These are phyloP conservation scores for Podila verticillata DNA, from an alignment of 192 early-diverging fungal species.

Conservation along the genomic window DNA sequence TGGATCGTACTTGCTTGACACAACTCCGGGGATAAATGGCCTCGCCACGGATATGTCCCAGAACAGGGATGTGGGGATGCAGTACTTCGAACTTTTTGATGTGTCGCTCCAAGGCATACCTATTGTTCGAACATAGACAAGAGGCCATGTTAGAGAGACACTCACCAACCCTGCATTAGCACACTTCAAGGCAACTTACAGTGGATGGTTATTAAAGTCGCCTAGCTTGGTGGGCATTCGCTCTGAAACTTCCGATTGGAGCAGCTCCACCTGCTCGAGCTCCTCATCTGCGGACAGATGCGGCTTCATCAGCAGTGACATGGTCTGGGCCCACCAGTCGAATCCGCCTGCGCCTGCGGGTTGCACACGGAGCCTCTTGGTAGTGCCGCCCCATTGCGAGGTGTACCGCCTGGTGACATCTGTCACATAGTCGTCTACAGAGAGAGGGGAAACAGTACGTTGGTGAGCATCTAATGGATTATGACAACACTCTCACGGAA, in stretches of 20 bases:
- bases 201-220: slow-evolving; percentile 84
- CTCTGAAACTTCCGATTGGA: slow-evolving; percentile 56
- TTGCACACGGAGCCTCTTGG: slow-evolving; percentile 60
- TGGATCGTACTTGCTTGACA: slow-evolving; percentile 69
- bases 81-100: slow-evolving; percentile 83
- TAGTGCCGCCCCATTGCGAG: slow-evolving; percentile 58
- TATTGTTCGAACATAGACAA: slow-evolving; percentile 9
- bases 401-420: slow-evolving; percentile 80
- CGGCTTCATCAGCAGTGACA: slow-evolving; percentile 30
- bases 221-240: slow-evolving; percentile 81
- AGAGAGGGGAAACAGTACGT: too few species aligned
- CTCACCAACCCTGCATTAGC: too few species aligned
- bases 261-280: slow-evolving; percentile 62
- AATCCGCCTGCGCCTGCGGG: slow-evolving; percentile 45
- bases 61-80: slow-evolving; percentile 70
- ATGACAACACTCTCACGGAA: background rate
- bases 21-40: slow-evolving; percentile 79
- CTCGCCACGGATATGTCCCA: slow-evolving; percentile 83
- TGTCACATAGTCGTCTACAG: slow-evolving; percentile 55
- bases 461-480: too few species aligned
- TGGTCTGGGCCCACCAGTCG: slow-evolving; percentile 53
- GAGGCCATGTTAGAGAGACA: background rate
- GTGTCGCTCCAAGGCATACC: slow-evolving; percentile 87
- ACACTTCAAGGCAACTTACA: slow-evolving; percentile 56
- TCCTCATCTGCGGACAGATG: slow-evolving; percentile 24